Evolutionary conservation across 305 asterid genomes (phyloP), one percentile per base, ranked within the genome.

Genomic region (Petunia hybrid): DNA sequence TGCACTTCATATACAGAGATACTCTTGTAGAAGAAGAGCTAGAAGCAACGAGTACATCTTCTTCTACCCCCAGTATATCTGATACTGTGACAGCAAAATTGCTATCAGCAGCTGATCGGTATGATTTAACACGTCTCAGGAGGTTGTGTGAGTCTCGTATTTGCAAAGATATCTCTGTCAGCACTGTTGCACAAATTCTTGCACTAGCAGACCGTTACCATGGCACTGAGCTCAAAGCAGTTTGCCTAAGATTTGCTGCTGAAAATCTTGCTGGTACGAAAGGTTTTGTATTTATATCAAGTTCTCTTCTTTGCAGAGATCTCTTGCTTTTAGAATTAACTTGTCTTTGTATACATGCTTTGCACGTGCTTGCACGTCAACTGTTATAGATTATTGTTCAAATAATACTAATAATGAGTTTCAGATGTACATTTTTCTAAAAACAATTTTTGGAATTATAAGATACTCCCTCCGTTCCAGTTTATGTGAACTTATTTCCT

Each of bases 51-150:
- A 90, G 92, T 86, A 36, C 78, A 35, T 87, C 98, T 84, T 85
- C 89, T 65, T 86, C 93, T 65, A 45, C 84, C 78, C 83, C 87
- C 57, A 67, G 81, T 77, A 82, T 92, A 59, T 80, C 89, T 68
- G 98, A 95, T 73, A 82, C 97, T 45, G 83, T 95, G 84, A 91
- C 92, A 39, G 95, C 97, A 13, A 95, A 94, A 91, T 90, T 95
- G 92, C 91, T 94, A 59, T 92, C 93, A 60, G 99, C 98, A 73
- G 98, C 98, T 73, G 97, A 94, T 89, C 92, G 85, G 57, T 95
- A 94, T 87, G 94, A 88, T 87, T 85, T 95, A 86, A 95, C 89
- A 85, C 92, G 99, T 84, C 91, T 95, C 56, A 89, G 90, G 82
- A 88, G 89, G 87, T 84, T 94, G 91, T 95, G 98, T 80, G 97